Evolutionary conservation across 495 filamentous ascomycete species (phyloP), one percentile per base, ranked within the genome.

Genomic region (Trichoderma orchidacearum): DNA sequence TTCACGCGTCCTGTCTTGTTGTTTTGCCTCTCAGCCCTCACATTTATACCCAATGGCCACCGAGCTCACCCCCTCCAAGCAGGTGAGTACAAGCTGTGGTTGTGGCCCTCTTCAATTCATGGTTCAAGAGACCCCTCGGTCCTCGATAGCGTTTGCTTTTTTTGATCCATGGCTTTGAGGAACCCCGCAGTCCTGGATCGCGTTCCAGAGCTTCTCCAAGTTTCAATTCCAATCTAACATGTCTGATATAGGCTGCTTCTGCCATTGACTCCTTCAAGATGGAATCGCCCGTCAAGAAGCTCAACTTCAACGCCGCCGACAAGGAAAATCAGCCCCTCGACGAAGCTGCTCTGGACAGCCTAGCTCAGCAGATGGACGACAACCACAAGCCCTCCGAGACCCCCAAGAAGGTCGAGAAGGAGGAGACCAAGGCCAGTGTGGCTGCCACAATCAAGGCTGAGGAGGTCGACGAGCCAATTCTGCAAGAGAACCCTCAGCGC

Each of bases 401-500:
- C 51, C 61, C 58, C 58, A 68, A 73, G 62, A 61, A 59, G 28
- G 53, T 66, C 27, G 73, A 77, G 66, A 70, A 70, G 60, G 71
- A 79, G 60, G 56, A 69, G 55, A 51, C 63, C 30, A 78, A 82
- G 66, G 59, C 75, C 55, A 61, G 66, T 17, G 79, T 81, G 51
- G 82, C 81, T 59, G 65, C 76, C 56, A 78, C 76, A 21, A 80
- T 86, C 67, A 86, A 87, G 71, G 66, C 81, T 18, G 74, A 86
- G 56, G 86, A 95, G 71, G 79, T 79, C 54, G 80, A 87, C 50
- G 93, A 98, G 79, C 93, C 93, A 51, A 78, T 98, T 57, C 84
- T 98, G 27, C 87, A 87, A 67, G 93, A 96, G 76, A 98, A 98
- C 75, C 86, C 90, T 61, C 81, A 96, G 60, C 89, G 93, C 61